These are phyloP conservation scores for Sonneratia caseolaris DNA, from an alignment of 345 rosid genomes.

Conservation along the genomic window DNA sequence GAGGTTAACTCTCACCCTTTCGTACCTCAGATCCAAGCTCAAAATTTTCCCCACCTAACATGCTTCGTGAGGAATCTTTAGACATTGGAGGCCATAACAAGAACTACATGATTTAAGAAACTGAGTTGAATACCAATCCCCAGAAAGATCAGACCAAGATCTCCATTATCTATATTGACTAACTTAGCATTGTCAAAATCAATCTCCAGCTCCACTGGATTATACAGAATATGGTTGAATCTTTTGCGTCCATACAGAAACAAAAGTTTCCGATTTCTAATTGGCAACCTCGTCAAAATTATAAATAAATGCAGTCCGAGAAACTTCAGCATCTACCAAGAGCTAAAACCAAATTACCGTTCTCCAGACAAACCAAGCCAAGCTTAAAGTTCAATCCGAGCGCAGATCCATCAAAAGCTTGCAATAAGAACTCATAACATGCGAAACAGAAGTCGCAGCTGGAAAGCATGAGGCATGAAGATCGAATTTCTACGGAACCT, in stretches of 20 bases:
- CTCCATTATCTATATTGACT: no score
- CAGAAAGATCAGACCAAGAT: neutral
- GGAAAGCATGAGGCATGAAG: neutral
- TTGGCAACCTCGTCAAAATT: neutral
- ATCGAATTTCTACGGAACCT: neutral
- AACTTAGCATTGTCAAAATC: neutral
- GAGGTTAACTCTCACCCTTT: neutral
- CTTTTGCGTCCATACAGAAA: neutral
- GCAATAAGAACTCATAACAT: neutral
- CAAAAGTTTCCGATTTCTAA: neutral
- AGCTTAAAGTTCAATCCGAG: neutral
- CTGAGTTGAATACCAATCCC: neutral
- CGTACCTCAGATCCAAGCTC: neutral
- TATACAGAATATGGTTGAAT: neutral
- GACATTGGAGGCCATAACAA: neutral
- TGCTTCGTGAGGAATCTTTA: neutral
- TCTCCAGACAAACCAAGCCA: neutral
- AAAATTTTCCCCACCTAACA: neutral
- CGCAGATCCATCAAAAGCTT: neutral
- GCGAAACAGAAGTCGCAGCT: neutral
- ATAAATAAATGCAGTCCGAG: neutral
- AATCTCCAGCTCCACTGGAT: neutral
- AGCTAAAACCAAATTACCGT: neutral
- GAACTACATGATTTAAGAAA: neutral
- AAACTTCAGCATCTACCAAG: neutral